phyloP scores from a whole-genome alignment of 2,329 filamentous ascomycete genomes.

The Penicillium sp. region DNA sequence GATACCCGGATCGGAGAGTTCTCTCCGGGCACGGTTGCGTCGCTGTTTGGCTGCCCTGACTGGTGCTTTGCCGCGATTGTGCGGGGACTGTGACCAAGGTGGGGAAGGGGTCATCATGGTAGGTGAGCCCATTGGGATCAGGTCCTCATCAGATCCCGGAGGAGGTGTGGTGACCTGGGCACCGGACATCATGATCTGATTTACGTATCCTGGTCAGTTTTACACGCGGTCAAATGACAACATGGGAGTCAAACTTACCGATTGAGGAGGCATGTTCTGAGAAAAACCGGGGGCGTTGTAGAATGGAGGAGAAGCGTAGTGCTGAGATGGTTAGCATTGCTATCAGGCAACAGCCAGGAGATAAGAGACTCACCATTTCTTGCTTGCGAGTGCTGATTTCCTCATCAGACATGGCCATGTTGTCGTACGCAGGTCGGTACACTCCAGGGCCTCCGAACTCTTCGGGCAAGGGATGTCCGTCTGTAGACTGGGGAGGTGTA shows the following conservation, averaged over 20 bases:
- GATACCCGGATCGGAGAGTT: slow-evolving; percentile 12
- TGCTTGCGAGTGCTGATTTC: slow-evolving; percentile 7
- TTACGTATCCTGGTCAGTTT: neutral
- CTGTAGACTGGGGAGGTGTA: slow-evolving; percentile 33
- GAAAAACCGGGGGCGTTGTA: slow-evolving; percentile 15
- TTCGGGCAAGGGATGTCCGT: slow-evolving; percentile 23
- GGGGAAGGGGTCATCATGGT: neutral
- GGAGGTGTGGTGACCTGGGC: slow-evolving; percentile 29
- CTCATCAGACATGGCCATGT: slow-evolving; percentile 5
- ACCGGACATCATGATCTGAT: slow-evolving; percentile 20
- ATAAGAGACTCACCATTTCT: slow-evolving; percentile 23
- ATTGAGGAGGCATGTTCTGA: slow-evolving; percentile 17
- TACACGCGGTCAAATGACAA: neutral
- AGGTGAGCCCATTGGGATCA: slow-evolving; percentile 7
- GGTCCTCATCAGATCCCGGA: slow-evolving; percentile 22
- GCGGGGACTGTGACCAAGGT: neutral
- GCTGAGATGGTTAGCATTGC: slow-evolving; percentile 14
- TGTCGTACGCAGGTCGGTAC: slow-evolving; percentile 16
- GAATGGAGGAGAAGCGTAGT: slow-evolving; percentile 20
- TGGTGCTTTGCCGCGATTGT: slow-evolving; percentile 11
- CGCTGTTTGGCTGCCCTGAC: slow-evolving; percentile 10
- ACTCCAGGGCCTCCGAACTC: slow-evolving; percentile 15
- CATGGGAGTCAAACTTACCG: slow-evolving; percentile 20
- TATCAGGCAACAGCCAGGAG: neutral
- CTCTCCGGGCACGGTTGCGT: slow-evolving; percentile 11